Conservation (phyloP, 352 stramenopile genomes). For the Sclerospora graminicola region DNA sequence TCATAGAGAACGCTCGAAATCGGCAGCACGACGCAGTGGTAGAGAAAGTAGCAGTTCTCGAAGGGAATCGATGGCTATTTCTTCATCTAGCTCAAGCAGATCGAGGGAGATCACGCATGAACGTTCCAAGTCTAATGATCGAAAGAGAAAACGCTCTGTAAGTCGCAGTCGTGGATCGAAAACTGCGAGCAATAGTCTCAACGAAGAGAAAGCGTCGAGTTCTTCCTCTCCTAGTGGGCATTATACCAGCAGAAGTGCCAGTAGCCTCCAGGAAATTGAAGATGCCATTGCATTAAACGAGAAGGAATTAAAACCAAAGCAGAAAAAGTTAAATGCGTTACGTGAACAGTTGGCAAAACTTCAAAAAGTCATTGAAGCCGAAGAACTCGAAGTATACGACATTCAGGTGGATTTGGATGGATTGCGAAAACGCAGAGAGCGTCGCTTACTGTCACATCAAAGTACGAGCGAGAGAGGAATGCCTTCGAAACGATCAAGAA, state of each 20-base stretch:
- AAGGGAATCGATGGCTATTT: not conserved
- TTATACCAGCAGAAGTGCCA: constrained; percentile 17
- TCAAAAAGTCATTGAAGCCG: constrained; percentile 29
- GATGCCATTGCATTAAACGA: constrained; percentile 34
- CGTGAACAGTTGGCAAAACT: constrained; percentile 27
- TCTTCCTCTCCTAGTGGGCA: constrained; percentile 1
- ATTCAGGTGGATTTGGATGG: constrained; percentile 51
- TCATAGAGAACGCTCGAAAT: constrained; percentile 24
- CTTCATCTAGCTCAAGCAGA: not conserved
- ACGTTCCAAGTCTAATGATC: constrained; percentile 8
- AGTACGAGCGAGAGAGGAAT: constrained; percentile 4
- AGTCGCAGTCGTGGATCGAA: constrained; percentile 9
- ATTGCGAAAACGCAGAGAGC: constrained; percentile 42
- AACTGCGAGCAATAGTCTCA: constrained; percentile 6
- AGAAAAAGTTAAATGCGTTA: constrained; percentile 34
- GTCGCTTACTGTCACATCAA: constrained; percentile 11
- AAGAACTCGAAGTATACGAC: constrained; percentile 58
- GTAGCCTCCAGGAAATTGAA: constrained; percentile 34
- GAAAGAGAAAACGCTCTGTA: constrained; percentile 8
- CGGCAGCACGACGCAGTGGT: constrained; percentile 18
- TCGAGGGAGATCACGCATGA: constrained; percentile 5
- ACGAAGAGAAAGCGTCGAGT: constrained; percentile 9
- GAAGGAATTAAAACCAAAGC: constrained; percentile 30
- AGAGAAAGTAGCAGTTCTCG: constrained; percentile 2
- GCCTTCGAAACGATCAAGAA: constrained; percentile 14